Evolutionary conservation across 805 yeast genomes (phyloP).

Genomic region (Maudiozyma bulderi): DNA sequence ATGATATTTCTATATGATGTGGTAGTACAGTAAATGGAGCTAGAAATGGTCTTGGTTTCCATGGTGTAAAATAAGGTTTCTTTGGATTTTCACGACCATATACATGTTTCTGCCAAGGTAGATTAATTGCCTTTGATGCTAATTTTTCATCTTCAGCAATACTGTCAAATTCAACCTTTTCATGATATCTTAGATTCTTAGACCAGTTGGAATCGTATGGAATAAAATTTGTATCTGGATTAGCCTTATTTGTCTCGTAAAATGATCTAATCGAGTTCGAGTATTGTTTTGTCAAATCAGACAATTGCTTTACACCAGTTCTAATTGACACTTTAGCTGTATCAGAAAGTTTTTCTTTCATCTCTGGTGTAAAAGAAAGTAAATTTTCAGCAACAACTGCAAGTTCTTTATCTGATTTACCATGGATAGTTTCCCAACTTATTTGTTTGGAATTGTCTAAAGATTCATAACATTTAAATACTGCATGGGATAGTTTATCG

Average conservation of each 20-base stretch:
- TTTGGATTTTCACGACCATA: conserved; percentile 72
- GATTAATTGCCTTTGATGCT: conserved; percentile 37
- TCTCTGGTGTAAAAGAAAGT: conserved; percentile 14
- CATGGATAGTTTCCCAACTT: conserved; percentile 5
- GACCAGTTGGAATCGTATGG: conserved; percentile 47
- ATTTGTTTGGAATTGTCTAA: conserved; percentile 17
- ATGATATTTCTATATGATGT: conserved; percentile 82
- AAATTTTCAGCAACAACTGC: conserved; percentile 8
- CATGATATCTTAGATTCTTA: conserved; percentile 34
- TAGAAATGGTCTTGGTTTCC: conserved; percentile 89
- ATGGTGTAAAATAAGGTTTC: conserved; percentile 89
- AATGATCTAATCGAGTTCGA: conserved; percentile 22
- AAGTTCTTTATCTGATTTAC: conserved; percentile 10
- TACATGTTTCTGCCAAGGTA: conserved; percentile 75
- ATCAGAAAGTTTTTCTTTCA: conserved; percentile 18
- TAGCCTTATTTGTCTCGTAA: conserved; percentile 22
- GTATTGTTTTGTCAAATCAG: conserved; percentile 19
- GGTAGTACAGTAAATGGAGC: conserved; percentile 91
- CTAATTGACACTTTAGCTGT: conserved; percentile 17
- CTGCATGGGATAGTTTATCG: conserved; percentile 13
- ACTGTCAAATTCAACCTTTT: conserved; percentile 35
- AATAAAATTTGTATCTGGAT: conserved; percentile 19
- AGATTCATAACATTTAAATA: conserved; percentile 18
- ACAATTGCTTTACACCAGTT: conserved; percentile 18
- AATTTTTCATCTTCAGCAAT: conserved; percentile 41